These are phyloP conservation scores for Meira miltonrushii DNA, from an alignment of 1,284 basidiomycete species.

Conservation along the genomic window DNA sequence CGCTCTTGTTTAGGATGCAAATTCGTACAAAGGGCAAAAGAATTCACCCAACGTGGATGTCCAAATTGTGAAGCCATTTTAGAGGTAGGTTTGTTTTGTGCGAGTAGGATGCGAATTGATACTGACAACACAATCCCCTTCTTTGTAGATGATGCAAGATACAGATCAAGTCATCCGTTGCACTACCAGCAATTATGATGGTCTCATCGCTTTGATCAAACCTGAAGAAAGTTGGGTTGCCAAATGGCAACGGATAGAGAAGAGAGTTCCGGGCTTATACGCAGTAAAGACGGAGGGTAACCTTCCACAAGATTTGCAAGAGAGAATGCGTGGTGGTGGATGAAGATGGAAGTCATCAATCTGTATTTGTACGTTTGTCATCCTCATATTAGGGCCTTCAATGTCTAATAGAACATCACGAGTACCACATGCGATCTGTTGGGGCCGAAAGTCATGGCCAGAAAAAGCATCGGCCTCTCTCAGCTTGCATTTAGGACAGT, in stretches of 20 bases:
- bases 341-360: background rate
- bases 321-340: conserved; percentile 1
- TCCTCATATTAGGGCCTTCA: background rate
- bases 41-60: conserved; percentile 81
- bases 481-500: no score
- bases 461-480: no score
- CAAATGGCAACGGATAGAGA: conserved; percentile 45
- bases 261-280: conserved; percentile 47
- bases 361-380: background rate
- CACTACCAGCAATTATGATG: conserved; percentile 92
- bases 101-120: background rate
- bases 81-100: conserved; percentile 61
- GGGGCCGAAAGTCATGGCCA: no score
- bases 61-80: conserved; percentile 96
- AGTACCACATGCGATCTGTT: no score
- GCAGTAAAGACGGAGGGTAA: conserved; percentile 49
- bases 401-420: no score
- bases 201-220: conserved; percentile 80
- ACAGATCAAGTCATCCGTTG: conserved; percentile 76
- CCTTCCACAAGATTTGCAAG: conserved; percentile 29
- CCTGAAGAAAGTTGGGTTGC: conserved; percentile 92
- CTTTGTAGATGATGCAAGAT: conserved; percentile 73
- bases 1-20: conserved; percentile 90
- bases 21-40: conserved; percentile 73
- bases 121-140: background rate